These are phyloP conservation scores for Aciculoconidium aculeatum DNA, from an alignment of 805 yeast genomes.

Conservation along the genomic window DNA sequence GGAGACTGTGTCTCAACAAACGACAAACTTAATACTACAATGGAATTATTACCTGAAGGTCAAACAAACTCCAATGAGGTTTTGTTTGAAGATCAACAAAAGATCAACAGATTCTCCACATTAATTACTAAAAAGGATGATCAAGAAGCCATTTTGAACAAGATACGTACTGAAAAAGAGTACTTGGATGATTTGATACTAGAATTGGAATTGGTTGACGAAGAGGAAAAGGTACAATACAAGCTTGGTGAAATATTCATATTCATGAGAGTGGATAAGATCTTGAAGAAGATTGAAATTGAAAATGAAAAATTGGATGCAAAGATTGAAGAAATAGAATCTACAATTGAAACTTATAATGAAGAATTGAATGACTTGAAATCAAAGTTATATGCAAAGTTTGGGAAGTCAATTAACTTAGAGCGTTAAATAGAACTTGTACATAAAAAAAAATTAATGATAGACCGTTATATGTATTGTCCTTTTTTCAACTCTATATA, in stretches of 20 bases:
- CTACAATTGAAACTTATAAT: slow-evolving; percentile 46
- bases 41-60: slow-evolving; percentile 52
- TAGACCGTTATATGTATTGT: slow-evolving; percentile 1
- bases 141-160: slow-evolving; percentile 42
- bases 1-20: too few relatives aligned
- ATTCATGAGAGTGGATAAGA: slow-evolving; percentile 60
- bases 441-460: background rate
- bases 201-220: slow-evolving; percentile 82
- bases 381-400: slow-evolving; percentile 74
- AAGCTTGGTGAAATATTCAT: slow-evolving; percentile 79
- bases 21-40: slow-evolving; percentile 8
- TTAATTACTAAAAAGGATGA: slow-evolving; percentile 67
- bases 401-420: slow-evolving; percentile 82
- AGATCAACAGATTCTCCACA: slow-evolving; percentile 83
- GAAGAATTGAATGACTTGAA: slow-evolving; percentile 57
- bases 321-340: slow-evolving; percentile 42
- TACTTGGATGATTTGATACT: slow-evolving; percentile 79
- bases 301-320: slow-evolving; percentile 51
- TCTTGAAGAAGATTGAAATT: slow-evolving; percentile 59
- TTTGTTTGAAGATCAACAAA: slow-evolving; percentile 79
- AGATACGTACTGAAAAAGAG: slow-evolving; percentile 66
- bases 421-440: slow-evolving; percentile 43
- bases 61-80: slow-evolving; percentile 56
- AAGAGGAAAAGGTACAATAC: slow-evolving; percentile 65
- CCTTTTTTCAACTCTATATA: background rate